Conservation (phyloP, 2,329 filamentous ascomycete genomes). For the Acrodontium crateriforme region DNA sequence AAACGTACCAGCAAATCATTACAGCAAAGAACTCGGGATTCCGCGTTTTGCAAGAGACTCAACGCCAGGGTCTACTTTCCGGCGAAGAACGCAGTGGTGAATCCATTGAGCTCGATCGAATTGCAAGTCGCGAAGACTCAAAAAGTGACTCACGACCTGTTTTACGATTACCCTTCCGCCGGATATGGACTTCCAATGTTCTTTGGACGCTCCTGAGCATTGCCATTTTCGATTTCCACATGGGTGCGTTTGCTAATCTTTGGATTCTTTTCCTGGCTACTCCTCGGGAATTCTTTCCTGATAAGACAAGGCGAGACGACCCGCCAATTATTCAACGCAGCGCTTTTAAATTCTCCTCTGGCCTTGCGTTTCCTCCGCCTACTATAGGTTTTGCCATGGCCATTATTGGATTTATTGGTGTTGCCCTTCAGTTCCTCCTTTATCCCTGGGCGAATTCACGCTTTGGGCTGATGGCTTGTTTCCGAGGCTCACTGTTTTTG, state of each 20-base stretch:
- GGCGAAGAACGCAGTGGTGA: conserved; percentile 11
- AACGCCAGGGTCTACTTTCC: conserved; percentile 18
- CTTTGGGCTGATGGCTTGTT: conserved; percentile 55
- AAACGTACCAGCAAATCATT: conserved; percentile 8
- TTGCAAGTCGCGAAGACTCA: conserved; percentile 15
- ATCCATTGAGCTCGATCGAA: conserved; percentile 21
- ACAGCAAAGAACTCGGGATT: conserved; percentile 16
- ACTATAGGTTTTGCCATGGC: conserved; percentile 67
- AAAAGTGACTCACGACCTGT: conserved; percentile 23
- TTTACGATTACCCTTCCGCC: conserved; percentile 31
- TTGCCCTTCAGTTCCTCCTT: conserved; percentile 54
- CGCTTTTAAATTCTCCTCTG: conserved; percentile 53
- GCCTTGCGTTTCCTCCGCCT: conserved; percentile 57
- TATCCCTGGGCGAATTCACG: conserved; percentile 55
- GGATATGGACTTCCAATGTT: conserved; percentile 42
- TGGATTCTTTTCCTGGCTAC: conserved; percentile 68
- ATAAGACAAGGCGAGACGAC: conserved; percentile 14
- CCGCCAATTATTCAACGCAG: conserved; percentile 12
- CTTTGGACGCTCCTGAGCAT: conserved; percentile 47
- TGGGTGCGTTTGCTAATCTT: conserved; percentile 62
- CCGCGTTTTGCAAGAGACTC: conserved; percentile 13
- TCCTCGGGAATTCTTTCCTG: conserved; percentile 38
- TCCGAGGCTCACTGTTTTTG: conserved; percentile 52
- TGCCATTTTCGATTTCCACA: conserved; percentile 58
- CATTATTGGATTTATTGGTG: conserved; percentile 62